Percentiles rank a stretch among this genome's conserved stretches.
These are phyloP conservation scores for Trichoderma semiorbis DNA, from an alignment of 2,329 filamentous ascomycete species.

Conservation along the genomic window DNA sequence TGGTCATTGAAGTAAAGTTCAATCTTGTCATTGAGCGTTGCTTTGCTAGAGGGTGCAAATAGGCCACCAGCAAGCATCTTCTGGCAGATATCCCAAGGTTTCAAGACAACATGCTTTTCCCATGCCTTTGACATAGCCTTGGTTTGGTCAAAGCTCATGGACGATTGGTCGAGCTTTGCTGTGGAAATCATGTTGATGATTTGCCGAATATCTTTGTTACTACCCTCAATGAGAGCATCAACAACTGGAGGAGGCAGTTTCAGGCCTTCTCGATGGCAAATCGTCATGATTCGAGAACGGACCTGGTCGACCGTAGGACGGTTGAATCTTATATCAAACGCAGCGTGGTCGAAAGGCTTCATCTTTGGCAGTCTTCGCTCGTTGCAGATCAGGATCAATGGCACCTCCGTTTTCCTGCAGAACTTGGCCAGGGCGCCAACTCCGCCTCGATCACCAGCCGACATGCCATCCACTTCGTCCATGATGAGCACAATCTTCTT, in stretches of 20 bases:
- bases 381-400: constrained; percentile 97
- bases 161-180: constrained; percentile 78
- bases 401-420: constrained; percentile 91
- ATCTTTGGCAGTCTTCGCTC: constrained; percentile 91
- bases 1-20: constrained; percentile 99
- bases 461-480: constrained; percentile 99
- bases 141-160: constrained; percentile 78
- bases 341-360: constrained; percentile 90
- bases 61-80: constrained; percentile 88
- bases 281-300: constrained; percentile 87
- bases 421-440: constrained; percentile 91
- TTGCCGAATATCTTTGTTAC: constrained; percentile 91
- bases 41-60: constrained; percentile 77
- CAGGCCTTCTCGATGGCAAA: constrained; percentile 85
- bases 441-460: constrained; percentile 89
- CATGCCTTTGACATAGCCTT: constrained; percentile 96
- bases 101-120: constrained; percentile 96
- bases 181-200: constrained; percentile 99
- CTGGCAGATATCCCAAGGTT: constrained; percentile 95
- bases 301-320: constrained; percentile 90
- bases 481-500: constrained; percentile 96
- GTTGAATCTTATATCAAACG: constrained; percentile 81
- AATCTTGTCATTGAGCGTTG: constrained; percentile 93
- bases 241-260: constrained; percentile 81
- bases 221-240: constrained; percentile 92